Base-by-base conservation (phyloP, 768 basidiomycete genomes). In the Hydnomerulius pinastri region DNA sequence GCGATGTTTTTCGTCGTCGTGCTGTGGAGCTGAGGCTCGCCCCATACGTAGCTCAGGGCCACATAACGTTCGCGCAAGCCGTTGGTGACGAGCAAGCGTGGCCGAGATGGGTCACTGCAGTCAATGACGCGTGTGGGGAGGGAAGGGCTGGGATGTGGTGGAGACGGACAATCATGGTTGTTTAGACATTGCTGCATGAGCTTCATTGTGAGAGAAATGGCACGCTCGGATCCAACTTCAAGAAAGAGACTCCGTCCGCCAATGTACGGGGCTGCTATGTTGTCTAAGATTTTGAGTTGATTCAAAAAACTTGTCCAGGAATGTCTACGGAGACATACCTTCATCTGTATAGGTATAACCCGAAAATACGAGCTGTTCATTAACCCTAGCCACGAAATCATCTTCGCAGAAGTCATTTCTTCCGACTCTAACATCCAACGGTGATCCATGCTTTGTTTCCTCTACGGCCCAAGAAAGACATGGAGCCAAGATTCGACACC, bases 21-120 rank as follows among this genome's bases (percentile, higher is more conserved):
- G n/a, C n/a, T n/a, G n/a, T 20, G 24, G 20, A 24, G 33, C 33
- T 35, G 33, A 35, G 33, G 13, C 33, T 35, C 45, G 13, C 45
- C 45, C 45, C 45, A 46, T 29, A 46, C 45, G 21, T 46, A 46
- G 45, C 45, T 46, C 15, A 46, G 28, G 13, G 45, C 45, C 23
- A 46, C 45, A 35, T 46, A 46, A 43, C 42, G 42, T 35, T 35
- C 33, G 18, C 33, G 11, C 25, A 27, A 41, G 40, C 40, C 40
- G 20, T 41, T 21, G 40, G 40, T 41, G 40, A 41, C 25, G 21
- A 41, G 4, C 40, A 41, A 23, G 21, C 21, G 20, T 4, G 40
- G 40, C 21, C 40, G 20, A 27, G 20, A 23, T 21, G 40, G 40
- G 9, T 41, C 40, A 23, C 5, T 23, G 40, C 40, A 41, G 17